A percentile compares a stretch with the other conserved stretches of the same genome.
These are phyloP conservation scores for Nepenthes gracilis DNA, from an alignment of 148 eudicot genomes.

Conservation along the genomic window DNA sequence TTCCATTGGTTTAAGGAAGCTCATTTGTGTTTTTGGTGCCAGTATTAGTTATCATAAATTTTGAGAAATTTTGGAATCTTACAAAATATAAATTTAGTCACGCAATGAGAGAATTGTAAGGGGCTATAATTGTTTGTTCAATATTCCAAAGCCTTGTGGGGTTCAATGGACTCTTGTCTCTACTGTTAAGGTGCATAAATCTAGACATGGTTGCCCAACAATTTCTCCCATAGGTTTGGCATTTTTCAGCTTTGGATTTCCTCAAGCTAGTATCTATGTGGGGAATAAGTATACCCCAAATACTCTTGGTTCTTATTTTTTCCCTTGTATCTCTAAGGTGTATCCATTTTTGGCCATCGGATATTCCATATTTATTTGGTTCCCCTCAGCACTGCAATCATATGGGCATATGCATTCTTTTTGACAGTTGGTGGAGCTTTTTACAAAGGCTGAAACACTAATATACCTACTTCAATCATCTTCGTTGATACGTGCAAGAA, in stretches of 20 bases:
- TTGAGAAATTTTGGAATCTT: conserved; percentile 28
- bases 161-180: conserved; percentile 58
- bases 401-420: too few species aligned
- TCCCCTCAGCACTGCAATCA: conserved; percentile 16
- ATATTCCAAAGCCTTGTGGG: too few species aligned
- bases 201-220: conserved; percentile 72
- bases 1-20: conserved; percentile 93
- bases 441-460: conserved; percentile 54
- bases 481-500: too few species aligned
- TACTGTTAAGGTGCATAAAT: conserved; percentile 69
- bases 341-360: too few species aligned
- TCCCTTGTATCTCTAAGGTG: background rate
- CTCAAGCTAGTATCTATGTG: too few species aligned
- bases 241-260: too few species aligned
- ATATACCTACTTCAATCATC: too few species aligned
- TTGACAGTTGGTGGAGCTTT: conserved; percentile 61
- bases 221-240: too few species aligned
- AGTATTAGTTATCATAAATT: conserved; percentile 69
- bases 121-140: too few species aligned
- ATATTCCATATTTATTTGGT: conserved; percentile 52
- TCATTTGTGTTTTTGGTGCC: conserved; percentile 93
- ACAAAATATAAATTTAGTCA: too few species aligned
- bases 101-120: too few species aligned
- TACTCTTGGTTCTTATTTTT: background rate
- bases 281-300: too few species aligned